These are phyloP conservation scores for Parsonsia alboflavescens DNA, from an alignment of 257 asterid genomes.

Conservation along the genomic window DNA sequence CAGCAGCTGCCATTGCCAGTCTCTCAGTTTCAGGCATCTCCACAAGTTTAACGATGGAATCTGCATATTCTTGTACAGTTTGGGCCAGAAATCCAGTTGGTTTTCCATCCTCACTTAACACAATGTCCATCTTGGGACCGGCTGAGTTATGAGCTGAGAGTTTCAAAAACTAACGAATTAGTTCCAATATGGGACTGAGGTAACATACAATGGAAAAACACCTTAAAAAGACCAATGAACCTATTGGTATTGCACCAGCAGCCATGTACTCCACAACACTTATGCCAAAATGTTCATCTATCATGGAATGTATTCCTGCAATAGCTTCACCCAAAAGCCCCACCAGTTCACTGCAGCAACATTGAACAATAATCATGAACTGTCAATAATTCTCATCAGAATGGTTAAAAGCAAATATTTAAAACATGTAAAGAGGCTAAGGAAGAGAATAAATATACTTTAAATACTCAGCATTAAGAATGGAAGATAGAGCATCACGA, in stretches of 20 bases:
- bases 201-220: background rate
- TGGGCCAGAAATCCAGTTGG: constrained; percentile 84
- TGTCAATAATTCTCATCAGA: background rate
- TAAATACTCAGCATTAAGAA: background rate
- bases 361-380: background rate
- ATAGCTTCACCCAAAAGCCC: constrained; percentile 78
- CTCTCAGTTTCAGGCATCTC: constrained; percentile 58
- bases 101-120: constrained; percentile 66
- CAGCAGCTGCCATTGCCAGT: constrained; percentile 71
- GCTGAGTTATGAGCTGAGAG: constrained; percentile 86
- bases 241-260: constrained; percentile 90
- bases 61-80: constrained; percentile 65
- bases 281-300: constrained; percentile 94
- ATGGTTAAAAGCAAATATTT: background rate
- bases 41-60: constrained; percentile 50
- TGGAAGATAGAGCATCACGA: background rate
- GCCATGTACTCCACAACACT: constrained; percentile 97
- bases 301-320: constrained; percentile 89
- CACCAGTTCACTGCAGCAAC: constrained; percentile 62
- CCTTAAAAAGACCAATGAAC: constrained; percentile 30
- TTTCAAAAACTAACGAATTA: background rate
- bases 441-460: background rate
- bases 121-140: constrained; percentile 93
- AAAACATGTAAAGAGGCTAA: background rate
- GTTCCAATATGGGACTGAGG: background rate